A percentile compares a stretch with the other conserved stretches of the same genome.
phyloP scores from a whole-genome alignment of 2,329 filamentous ascomycete genomes.

The Penicillium frequentans region DNA sequence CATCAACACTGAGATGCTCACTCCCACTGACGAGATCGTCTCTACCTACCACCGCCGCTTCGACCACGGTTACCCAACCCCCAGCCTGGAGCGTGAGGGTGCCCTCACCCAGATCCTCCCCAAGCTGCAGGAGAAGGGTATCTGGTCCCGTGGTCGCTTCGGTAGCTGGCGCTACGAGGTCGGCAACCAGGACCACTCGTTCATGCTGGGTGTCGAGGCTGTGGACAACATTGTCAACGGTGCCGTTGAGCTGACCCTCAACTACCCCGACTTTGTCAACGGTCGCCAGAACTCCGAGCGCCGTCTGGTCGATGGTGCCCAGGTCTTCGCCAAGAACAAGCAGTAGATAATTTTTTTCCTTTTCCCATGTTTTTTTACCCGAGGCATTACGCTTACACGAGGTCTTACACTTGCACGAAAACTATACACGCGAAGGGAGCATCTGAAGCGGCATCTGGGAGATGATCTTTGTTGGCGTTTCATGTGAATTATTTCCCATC shows the following conservation, averaged over 20 bases:
- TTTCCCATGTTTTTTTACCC: background rate
- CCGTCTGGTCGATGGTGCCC: conserved; percentile 61
- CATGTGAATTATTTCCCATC: conserved; percentile 26
- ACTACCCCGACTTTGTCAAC: conserved; percentile 97
- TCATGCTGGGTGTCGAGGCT: conserved; percentile 95
- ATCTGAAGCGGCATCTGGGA: conserved; percentile 36
- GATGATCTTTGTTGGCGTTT: conserved; percentile 33
- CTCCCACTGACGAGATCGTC: conserved; percentile 87
- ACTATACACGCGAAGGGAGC: conserved; percentile 23
- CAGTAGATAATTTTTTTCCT: conserved; percentile 26
- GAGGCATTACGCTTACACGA: conserved; percentile 20
- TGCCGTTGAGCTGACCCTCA: conserved; percentile 86
- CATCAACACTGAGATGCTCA: conserved; percentile 96
- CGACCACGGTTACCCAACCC: conserved; percentile 97
- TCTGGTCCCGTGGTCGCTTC: conserved; percentile 94
- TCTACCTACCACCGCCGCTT: conserved; percentile 98
- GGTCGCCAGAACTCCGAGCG: conserved; percentile 62
- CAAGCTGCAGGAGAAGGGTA: conserved; percentile 85
- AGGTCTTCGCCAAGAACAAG: conserved; percentile 54
- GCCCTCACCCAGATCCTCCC: conserved; percentile 90
- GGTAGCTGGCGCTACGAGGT: conserved; percentile 98
- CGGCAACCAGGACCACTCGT: conserved; percentile 95
- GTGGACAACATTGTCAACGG: conserved; percentile 88
- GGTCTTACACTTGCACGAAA: conserved; percentile 19
- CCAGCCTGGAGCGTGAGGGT: conserved; percentile 89